phyloP scores from a whole-genome alignment of 257 asterid genomes.

The Linaria vulgaris region DNA sequence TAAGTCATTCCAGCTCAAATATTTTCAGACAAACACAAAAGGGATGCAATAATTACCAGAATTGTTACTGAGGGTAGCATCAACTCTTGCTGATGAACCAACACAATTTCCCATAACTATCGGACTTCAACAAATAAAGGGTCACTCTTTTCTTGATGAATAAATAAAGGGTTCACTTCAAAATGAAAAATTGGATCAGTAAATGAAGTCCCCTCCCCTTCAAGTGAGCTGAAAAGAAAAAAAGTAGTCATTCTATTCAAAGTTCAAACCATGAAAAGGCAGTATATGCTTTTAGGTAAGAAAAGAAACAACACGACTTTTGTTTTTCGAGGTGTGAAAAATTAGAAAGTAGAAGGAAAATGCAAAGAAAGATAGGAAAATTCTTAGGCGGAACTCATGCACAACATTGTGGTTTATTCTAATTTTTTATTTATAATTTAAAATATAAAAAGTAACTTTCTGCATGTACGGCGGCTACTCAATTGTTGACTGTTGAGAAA shows the following conservation, averaged over 20 bases:
- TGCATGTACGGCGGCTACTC: too few species aligned
- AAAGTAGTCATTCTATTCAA: too few species aligned
- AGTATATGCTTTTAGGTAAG: constrained; percentile 14
- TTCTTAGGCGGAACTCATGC: too few species aligned
- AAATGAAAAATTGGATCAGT: constrained; percentile 22
- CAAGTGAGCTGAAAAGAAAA: neutral
- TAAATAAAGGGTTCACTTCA: neutral
- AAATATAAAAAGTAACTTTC: too few species aligned
- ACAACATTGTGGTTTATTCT: too few species aligned
- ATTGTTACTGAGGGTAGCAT: constrained; percentile 61
- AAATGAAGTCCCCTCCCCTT: constrained; percentile 18
- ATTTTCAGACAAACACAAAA: neutral
- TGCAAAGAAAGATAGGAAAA: too few species aligned
- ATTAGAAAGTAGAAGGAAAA: too few species aligned
- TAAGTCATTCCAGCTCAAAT: neutral
- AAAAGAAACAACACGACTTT: constrained; percentile 17
- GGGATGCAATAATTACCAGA: constrained; percentile 66
- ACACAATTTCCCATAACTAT: constrained; percentile 78
- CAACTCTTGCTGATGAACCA: constrained; percentile 81
- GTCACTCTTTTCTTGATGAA: too few species aligned
- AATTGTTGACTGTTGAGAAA: too few species aligned
- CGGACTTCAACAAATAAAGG: constrained; percentile 19
- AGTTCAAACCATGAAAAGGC: too few species aligned
- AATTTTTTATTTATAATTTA: too few species aligned
- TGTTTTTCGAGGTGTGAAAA: too few species aligned